Conservation (phyloP, 2,329 filamentous ascomycete species). For the Penicillium sp. region DNA sequence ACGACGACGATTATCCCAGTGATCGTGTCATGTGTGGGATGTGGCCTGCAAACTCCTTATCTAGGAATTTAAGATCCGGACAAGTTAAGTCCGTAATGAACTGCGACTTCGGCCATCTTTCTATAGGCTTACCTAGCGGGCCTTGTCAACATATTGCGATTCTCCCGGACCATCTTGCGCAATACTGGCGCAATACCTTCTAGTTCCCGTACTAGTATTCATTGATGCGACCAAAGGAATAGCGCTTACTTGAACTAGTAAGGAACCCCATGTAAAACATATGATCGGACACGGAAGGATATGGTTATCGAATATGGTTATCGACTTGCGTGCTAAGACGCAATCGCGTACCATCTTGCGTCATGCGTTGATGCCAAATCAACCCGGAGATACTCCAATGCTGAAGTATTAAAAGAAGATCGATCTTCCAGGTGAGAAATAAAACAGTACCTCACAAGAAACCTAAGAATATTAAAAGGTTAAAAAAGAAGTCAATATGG, state of each 20-base stretch:
- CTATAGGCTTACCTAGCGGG: neutral
- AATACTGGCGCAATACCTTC: neutral
- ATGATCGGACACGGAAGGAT: neutral
- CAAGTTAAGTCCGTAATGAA: neutral
- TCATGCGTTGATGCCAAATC: constrained; percentile 4
- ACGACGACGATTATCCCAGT: neutral
- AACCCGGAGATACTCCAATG: neutral
- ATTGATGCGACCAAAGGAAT: neutral
- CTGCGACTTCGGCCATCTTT: neutral
- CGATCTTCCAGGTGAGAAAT: neutral
- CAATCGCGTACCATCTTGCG: constrained; percentile 1
- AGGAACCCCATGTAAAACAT: neutral
- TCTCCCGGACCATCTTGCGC: constrained; percentile 1
- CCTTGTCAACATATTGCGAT: neutral
- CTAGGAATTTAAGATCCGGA: neutral
- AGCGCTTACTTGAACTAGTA: neutral
- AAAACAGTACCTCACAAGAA: neutral
- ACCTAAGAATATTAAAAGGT: neutral
- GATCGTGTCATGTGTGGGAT: neutral
- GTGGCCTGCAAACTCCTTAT: neutral
- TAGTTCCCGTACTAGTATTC: neutral
- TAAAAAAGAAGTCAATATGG: constrained; percentile 19
- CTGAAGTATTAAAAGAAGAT: neutral
- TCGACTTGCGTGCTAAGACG: constrained; percentile 11
- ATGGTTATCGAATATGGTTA: neutral